These are phyloP conservation scores for Microdochium bolleyi DNA, from an alignment of 2,329 filamentous ascomycete genomes.

Conservation along the genomic window DNA sequence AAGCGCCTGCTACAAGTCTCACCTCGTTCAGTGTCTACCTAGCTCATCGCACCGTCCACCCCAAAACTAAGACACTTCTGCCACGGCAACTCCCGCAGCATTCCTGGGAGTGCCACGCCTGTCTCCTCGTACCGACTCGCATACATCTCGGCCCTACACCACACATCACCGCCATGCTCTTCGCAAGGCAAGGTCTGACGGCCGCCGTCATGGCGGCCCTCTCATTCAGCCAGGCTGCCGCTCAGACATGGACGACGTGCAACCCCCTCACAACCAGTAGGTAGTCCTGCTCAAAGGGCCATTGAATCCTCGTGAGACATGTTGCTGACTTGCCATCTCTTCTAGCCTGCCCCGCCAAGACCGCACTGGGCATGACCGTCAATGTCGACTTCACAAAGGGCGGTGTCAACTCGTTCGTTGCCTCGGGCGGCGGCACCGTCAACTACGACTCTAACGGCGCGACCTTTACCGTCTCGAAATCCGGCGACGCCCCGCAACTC, in stretches of 20 bases:
- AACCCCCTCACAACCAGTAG: conserved; percentile 19
- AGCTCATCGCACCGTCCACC: too few species aligned
- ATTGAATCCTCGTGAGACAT: neutral
- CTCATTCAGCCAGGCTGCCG: conserved; percentile 9
- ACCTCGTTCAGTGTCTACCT: too few species aligned
- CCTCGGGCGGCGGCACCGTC: conserved; percentile 52
- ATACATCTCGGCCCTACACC: neutral
- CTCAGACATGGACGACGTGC: conserved; percentile 21
- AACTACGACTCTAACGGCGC: conserved; percentile 72
- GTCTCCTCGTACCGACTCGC: neutral
- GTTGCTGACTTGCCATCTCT: conserved; percentile 8
- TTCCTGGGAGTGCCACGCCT: neutral
- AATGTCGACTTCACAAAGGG: conserved; percentile 77
- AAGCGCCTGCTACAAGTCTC: too few species aligned
- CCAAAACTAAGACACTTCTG: neutral
- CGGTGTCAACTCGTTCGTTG: conserved; percentile 68
- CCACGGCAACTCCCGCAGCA: neutral
- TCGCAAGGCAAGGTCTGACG: conserved; percentile 7
- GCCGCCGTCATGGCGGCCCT: conserved; percentile 9
- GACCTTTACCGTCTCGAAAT: conserved; percentile 68
- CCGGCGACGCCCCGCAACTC: conserved; percentile 80
- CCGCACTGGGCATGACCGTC: conserved; percentile 76
- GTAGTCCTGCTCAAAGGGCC: conserved; percentile 2
- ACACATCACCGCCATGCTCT: conserved; percentile 10
- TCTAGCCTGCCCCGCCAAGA: conserved; percentile 63